Evolutionary conservation across 1,284 basidiomycete genomes (phyloP).

Genomic region (Melampsora medusae): DNA sequence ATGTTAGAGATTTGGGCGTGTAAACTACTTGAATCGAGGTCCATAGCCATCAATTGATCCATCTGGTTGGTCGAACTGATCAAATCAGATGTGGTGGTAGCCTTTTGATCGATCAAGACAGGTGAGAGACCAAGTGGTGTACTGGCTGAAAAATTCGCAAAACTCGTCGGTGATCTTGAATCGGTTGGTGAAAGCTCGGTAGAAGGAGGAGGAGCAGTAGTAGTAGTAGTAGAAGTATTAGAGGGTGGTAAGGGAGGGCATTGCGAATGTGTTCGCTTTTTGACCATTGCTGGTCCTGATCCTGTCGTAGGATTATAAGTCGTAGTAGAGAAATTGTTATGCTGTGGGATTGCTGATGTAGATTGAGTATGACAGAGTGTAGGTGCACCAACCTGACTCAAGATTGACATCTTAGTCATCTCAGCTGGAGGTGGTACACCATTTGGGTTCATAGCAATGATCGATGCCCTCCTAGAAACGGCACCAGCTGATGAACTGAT

Average conservation of each 20-base stretch:
- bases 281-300: neutral
- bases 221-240: no score
- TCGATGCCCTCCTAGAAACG: constrained; percentile 8
- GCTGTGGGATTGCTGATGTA: neutral
- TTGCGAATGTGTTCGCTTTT: no score
- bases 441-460: neutral
- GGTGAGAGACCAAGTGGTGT: constrained; percentile 5
- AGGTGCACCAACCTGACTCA: neutral
- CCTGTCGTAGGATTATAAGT: neutral
- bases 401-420: neutral
- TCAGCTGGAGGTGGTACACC: neutral
- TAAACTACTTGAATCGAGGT: no score
- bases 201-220: neutral
- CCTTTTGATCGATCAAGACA: neutral
- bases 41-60: no score
- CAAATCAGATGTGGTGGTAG: neutral
- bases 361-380: neutral
- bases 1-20: neutral
- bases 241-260: no score
- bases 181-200: neutral
- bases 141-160: neutral
- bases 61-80: neutral
- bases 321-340: neutral
- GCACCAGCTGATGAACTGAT: constrained; percentile 17
- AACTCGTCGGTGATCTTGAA: neutral